These are phyloP conservation scores for Geosmithia morbida DNA, from an alignment of 2,329 filamentous ascomycete species.

Conservation along the genomic window DNA sequence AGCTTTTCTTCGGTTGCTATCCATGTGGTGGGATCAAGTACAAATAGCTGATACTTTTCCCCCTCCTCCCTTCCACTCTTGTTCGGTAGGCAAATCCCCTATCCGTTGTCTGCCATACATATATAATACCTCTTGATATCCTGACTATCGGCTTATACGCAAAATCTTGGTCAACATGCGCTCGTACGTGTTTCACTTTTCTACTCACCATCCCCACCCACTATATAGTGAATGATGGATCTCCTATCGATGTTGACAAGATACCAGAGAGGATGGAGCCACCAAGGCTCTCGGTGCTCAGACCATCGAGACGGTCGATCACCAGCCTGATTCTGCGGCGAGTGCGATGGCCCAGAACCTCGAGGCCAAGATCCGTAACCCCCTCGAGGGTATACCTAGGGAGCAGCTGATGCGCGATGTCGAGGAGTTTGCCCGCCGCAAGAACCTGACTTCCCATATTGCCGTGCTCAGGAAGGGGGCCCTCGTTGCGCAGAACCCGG, in stretches of 20 bases:
- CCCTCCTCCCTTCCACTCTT: neutral
- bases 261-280: neutral
- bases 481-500: conserved; percentile 42
- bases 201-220: neutral
- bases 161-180: neutral
- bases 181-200: neutral
- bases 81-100: neutral
- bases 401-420: conserved; percentile 41
- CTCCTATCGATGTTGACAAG: neutral
- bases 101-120: neutral
- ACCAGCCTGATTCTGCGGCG: neutral
- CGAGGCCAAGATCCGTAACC: conserved; percentile 20
- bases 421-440: conserved; percentile 40
- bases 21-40: neutral
- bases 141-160: neutral
- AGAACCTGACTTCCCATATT: conserved; percentile 44
- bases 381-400: conserved; percentile 32
- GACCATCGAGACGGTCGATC: neutral
- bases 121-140: neutral
- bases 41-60: neutral
- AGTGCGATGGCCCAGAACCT: neutral
- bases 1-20: neutral
- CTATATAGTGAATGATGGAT: no score
- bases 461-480: conserved; percentile 41
- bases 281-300: neutral